Conservation (phyloP, 2,329 filamentous ascomycete species). For the Corinectria fuckeliana region DNA sequence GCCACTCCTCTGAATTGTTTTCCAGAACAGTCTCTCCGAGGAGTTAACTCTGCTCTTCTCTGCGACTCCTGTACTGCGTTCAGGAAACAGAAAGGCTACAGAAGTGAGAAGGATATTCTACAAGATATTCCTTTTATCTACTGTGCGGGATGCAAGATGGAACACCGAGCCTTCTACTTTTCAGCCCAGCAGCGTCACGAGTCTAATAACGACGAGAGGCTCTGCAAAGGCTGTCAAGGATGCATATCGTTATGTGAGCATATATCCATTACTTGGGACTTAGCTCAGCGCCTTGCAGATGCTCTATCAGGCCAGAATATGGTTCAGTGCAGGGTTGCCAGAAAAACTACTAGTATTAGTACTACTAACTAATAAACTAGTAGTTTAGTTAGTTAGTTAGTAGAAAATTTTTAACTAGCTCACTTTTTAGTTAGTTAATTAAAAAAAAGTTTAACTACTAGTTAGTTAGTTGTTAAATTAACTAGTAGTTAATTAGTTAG, state of each 20-base stretch:
- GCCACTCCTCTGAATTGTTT: conserved; percentile 4
- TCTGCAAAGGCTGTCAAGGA: not conserved
- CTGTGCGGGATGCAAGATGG: conserved; percentile 14
- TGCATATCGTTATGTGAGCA: not conserved
- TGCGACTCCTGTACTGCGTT: not conserved
- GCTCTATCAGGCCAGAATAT: not conserved
- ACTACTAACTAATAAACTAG: too few species aligned
- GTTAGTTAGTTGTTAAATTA: too few species aligned
- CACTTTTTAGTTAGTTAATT: too few species aligned
- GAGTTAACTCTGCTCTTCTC: not conserved
- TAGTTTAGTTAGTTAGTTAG: too few species aligned
- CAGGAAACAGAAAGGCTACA: conserved; percentile 1
- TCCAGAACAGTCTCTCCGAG: not conserved
- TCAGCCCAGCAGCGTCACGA: conserved; percentile 7
- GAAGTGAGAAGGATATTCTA: not conserved
- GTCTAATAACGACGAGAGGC: conserved; percentile 4
- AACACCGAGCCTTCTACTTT: conserved; percentile 14
- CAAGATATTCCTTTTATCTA: conserved; percentile 7
- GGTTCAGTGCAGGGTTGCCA: not conserved
- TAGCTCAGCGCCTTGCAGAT: conserved; percentile 1
- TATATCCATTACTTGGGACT: conserved; percentile 1
- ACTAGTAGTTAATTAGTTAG: too few species aligned
- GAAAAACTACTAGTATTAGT: too few species aligned
- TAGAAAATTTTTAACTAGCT: too few species aligned
- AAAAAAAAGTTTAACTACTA: too few species aligned